Evolutionary conservation across 352 stramenopile genomes (phyloP).

Genomic region (Phytophthora sojae): DNA sequence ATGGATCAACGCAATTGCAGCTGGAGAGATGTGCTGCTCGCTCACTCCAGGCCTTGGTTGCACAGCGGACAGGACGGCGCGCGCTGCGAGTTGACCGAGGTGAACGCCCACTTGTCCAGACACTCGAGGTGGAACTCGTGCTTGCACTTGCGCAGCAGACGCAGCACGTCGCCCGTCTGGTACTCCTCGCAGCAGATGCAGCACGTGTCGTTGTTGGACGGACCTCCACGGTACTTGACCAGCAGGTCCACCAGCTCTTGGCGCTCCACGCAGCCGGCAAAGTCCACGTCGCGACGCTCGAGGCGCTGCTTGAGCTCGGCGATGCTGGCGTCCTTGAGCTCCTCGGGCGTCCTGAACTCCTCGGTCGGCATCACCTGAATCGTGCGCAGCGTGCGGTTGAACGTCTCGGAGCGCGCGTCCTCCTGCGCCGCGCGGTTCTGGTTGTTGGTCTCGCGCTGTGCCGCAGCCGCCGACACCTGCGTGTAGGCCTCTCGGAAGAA

Average conservation of each 20-base stretch:
- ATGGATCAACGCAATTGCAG: not conserved
- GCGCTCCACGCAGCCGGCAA: slow-evolving; percentile 70
- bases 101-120: slow-evolving; percentile 90
- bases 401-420: slow-evolving; percentile 58
- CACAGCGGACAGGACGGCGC: slow-evolving; percentile 83
- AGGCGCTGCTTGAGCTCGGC: slow-evolving; percentile 81
- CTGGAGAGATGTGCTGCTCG: not conserved
- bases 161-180: slow-evolving; percentile 76
- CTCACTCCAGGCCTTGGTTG: slow-evolving; percentile 80
- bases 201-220: slow-evolving; percentile 87
- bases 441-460: slow-evolving; percentile 47
- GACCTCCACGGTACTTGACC: slow-evolving; percentile 76
- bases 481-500: slow-evolving; percentile 68
- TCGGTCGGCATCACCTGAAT: slow-evolving; percentile 87
- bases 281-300: slow-evolving; percentile 68
- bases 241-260: slow-evolving; percentile 76
- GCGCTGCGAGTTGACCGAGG: slow-evolving; percentile 71
- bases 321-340: slow-evolving; percentile 63
- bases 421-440: slow-evolving; percentile 44
- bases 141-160: slow-evolving; percentile 83
- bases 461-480: slow-evolving; percentile 43
- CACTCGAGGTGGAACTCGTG: slow-evolving; percentile 92
- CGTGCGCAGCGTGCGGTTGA: slow-evolving; percentile 74
- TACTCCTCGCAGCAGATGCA: slow-evolving; percentile 92
- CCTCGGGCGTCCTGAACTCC: slow-evolving; percentile 70